These are phyloP conservation scores for Ephemerocybe angulata DNA, from an alignment of 768 basidiomycete species.

Conservation along the genomic window DNA sequence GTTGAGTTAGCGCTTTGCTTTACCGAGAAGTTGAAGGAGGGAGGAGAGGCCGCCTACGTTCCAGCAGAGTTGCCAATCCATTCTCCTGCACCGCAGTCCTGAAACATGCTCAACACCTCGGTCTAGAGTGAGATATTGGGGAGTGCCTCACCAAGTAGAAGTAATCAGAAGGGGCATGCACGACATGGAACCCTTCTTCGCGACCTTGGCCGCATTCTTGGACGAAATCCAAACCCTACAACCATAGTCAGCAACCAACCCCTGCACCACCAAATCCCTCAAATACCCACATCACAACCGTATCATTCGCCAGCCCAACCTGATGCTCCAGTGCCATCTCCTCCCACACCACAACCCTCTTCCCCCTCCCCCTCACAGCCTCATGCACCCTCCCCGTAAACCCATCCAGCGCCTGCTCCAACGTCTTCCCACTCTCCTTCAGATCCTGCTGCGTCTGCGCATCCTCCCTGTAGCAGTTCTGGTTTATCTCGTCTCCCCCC, in stretches of 20 bases:
- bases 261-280: not conserved
- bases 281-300: conserved; percentile 51
- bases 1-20: not conserved
- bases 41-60: conserved; percentile 9
- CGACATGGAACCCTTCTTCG: conserved; percentile 55
- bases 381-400: conserved; percentile 63
- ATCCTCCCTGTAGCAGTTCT: conserved; percentile 63
- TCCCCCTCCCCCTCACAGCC: conserved; percentile 51
- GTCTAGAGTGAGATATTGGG: not conserved
- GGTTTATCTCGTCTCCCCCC: conserved; percentile 81
- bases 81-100: conserved; percentile 70
- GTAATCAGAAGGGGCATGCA: conserved; percentile 71
- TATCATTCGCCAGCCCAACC: conserved; percentile 45
- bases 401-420: conserved; percentile 59
- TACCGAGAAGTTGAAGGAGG: not conserved
- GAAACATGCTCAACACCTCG: not conserved
- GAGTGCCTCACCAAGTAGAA: conserved; percentile 60
- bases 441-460: conserved; percentile 54
- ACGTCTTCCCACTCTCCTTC: conserved; percentile 34
- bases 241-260: not conserved
- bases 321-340: conserved; percentile 64
- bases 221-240: conserved; percentile 72
- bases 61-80: conserved; percentile 60
- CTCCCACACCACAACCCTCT: conserved; percentile 84
- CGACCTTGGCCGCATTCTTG: conserved; percentile 53